Evolutionary conservation across 257 asterid species (phyloP).

Genomic region (Pogostemon cablin): DNA sequence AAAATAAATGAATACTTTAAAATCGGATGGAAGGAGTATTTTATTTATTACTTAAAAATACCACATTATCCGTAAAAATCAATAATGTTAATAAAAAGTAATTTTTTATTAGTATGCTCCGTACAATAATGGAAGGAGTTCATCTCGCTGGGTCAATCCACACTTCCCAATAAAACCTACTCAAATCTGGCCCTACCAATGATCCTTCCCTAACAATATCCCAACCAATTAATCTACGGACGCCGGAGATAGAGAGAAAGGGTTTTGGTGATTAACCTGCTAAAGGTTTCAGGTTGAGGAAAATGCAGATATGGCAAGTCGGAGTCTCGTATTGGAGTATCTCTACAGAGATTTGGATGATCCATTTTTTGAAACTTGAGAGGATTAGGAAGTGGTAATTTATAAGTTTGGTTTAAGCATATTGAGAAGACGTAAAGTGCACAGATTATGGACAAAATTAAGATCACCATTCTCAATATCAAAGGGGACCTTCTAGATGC

Average conservation of each 20-base stretch:
- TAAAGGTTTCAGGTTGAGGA: slow-evolving; percentile 64
- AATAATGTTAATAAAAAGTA: neutral
- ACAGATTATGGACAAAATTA: slow-evolving; percentile 50
- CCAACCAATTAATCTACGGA: no score
- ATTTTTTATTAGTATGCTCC: no score
- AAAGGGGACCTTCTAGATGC: slow-evolving; percentile 58
- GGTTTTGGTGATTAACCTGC: slow-evolving; percentile 46
- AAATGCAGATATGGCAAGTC: slow-evolving; percentile 63
- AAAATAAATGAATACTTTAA: no score
- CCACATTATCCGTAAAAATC: neutral
- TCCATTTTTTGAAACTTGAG: slow-evolving; percentile 38
- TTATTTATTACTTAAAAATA: no score
- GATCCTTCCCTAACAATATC: no score
- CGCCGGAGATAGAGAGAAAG: neutral
- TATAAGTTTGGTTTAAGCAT: slow-evolving; percentile 45
- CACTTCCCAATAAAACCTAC: no score
- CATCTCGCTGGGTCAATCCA: no score
- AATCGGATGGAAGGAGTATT: no score
- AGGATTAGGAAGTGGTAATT: slow-evolving; percentile 37
- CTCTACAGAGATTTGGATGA: slow-evolving; percentile 38
- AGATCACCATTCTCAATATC: slow-evolving; percentile 47
- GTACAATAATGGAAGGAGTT: no score
- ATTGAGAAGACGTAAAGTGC: slow-evolving; percentile 61
- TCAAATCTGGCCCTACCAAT: no score
- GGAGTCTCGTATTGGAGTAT: slow-evolving; percentile 33